phyloP scores from a whole-genome alignment of 768 basidiomycete species.

The Xerocomellus intermedius region DNA sequence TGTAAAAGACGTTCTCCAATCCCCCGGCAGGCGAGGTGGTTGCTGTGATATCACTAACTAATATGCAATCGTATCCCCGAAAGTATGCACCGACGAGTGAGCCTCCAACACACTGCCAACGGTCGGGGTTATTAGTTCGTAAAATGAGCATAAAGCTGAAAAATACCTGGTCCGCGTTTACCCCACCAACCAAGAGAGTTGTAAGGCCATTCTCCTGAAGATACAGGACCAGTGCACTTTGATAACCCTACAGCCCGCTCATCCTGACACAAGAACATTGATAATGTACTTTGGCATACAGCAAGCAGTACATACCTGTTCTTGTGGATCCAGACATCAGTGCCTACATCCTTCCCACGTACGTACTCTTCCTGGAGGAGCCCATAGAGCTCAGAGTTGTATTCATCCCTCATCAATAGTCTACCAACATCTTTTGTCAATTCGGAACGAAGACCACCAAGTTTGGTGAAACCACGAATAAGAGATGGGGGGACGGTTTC shows the following conservation, averaged over 20 bases:
- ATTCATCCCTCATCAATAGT: constrained; percentile 55
- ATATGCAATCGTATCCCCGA: constrained; percentile 61
- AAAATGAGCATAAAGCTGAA: background rate
- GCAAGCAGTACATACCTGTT: constrained; percentile 43
- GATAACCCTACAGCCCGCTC: constrained; percentile 66
- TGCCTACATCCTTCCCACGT: constrained; percentile 50
- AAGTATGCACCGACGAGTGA: constrained; percentile 64
- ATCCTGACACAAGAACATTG: constrained; percentile 39
- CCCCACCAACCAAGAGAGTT: constrained; percentile 61
- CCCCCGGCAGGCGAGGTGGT: constrained; percentile 60
- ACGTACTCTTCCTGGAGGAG: constrained; percentile 57
- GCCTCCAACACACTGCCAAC: constrained; percentile 56
- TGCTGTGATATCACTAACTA: constrained; percentile 57
- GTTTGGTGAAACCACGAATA: constrained; percentile 51
- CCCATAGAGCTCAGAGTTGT: constrained; percentile 61
- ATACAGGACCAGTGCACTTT: constrained; percentile 60
- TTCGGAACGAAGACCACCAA: constrained; percentile 53
- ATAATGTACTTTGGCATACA: background rate
- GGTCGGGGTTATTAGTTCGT: background rate
- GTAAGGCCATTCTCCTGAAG: constrained; percentile 61
- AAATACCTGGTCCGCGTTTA: constrained; percentile 63
- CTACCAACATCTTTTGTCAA: constrained; percentile 54
- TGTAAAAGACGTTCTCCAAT: constrained; percentile 57
- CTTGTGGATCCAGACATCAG: constrained; percentile 73
- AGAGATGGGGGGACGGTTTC: constrained; percentile 60